Percentiles rank a stretch among this genome's conserved stretches.
Evolutionary conservation across 148 eudicot genomes (phyloP).

Genomic region (Simmondsia chinensis): DNA sequence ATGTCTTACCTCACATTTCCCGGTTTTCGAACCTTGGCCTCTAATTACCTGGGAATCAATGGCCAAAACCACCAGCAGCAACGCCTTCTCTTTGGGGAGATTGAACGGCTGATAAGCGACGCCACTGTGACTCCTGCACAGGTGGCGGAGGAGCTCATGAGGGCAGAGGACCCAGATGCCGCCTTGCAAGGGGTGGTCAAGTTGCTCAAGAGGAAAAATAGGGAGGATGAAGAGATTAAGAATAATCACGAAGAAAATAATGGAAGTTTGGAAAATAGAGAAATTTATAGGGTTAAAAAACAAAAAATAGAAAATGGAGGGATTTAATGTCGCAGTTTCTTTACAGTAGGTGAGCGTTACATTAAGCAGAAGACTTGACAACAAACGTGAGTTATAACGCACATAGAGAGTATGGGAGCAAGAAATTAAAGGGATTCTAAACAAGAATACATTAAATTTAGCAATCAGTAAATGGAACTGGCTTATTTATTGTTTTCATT

Average conservation of each 20-base stretch:
- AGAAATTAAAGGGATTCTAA: too few relatives aligned
- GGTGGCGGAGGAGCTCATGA: slow-evolving; percentile 49
- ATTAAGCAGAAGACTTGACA: too few relatives aligned
- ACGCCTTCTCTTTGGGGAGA: slow-evolving; percentile 18
- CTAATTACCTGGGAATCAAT: slow-evolving; percentile 26
- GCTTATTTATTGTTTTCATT: too few relatives aligned
- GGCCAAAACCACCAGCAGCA: slow-evolving; percentile 21
- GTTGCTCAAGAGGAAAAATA: slow-evolving; percentile 19
- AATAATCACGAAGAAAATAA: background rate
- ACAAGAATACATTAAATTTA: too few relatives aligned
- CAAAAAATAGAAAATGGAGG: too few relatives aligned
- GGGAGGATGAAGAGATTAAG: slow-evolving; percentile 5
- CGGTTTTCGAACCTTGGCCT: slow-evolving; percentile 31
- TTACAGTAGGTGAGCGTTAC: too few relatives aligned
- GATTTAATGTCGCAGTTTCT: too few relatives aligned
- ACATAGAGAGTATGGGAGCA: too few relatives aligned
- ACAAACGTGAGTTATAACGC: too few relatives aligned
- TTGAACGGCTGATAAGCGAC: slow-evolving; percentile 19
- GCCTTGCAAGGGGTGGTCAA: slow-evolving; percentile 27
- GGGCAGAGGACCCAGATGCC: slow-evolving; percentile 23
- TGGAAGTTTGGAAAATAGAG: too few relatives aligned
- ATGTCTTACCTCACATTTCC: slow-evolving; percentile 40
- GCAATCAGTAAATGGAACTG: too few relatives aligned
- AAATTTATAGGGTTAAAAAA: too few relatives aligned
- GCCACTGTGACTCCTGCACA: slow-evolving; percentile 42